Percentiles rank a stretch among this genome's conserved stretches.
Evolutionary conservation across 495 filamentous ascomycete species (phyloP).

Genomic region (Hypomontagnella submonticulosa): DNA sequence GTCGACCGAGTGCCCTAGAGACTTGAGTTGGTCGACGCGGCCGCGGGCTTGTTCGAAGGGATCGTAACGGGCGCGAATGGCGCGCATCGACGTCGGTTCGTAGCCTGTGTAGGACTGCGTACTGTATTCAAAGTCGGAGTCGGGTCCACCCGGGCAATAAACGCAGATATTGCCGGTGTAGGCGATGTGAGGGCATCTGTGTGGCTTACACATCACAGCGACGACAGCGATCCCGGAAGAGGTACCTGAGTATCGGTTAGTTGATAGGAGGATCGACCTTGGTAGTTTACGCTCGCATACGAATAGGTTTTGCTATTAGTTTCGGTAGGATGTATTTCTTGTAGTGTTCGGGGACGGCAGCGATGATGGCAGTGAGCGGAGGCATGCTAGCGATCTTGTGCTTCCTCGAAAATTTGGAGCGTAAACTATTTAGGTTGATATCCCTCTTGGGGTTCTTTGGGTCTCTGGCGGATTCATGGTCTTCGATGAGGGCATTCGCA

Average conservation of each 20-base stretch:
- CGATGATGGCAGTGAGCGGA: constrained; percentile 95
- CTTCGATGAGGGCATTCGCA: constrained; percentile 90
- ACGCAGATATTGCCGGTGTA: constrained; percentile 99
- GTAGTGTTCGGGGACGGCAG: constrained; percentile 96
- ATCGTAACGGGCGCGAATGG: constrained; percentile 96
- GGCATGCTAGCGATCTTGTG: constrained; percentile 86
- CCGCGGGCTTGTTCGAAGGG: constrained; percentile 97
- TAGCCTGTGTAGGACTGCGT: constrained; percentile 99
- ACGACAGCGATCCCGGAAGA: constrained; percentile 99
- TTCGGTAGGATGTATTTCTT: constrained; percentile 99
- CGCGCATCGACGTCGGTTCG: constrained; percentile 97
- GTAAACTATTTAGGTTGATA: constrained; percentile 90
- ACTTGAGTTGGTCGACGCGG: constrained; percentile 94
- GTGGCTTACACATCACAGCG: constrained; percentile 99
- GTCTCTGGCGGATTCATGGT: constrained; percentile 82
- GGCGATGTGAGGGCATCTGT: constrained; percentile 96
- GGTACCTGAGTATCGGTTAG: constrained; percentile 66
- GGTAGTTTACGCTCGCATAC: constrained; percentile 58
- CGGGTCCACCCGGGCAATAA: constrained; percentile 96
- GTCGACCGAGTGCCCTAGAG: constrained; percentile 94
- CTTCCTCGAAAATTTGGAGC: constrained; percentile 90
- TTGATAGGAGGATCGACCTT: background rate
- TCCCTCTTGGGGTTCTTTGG: constrained; percentile 78
- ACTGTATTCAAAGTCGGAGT: constrained; percentile 98
- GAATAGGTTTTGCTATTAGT: constrained; percentile 94